Conservation (phyloP, 768 basidiomycete genomes). For the Amanita rubescens region DNA sequence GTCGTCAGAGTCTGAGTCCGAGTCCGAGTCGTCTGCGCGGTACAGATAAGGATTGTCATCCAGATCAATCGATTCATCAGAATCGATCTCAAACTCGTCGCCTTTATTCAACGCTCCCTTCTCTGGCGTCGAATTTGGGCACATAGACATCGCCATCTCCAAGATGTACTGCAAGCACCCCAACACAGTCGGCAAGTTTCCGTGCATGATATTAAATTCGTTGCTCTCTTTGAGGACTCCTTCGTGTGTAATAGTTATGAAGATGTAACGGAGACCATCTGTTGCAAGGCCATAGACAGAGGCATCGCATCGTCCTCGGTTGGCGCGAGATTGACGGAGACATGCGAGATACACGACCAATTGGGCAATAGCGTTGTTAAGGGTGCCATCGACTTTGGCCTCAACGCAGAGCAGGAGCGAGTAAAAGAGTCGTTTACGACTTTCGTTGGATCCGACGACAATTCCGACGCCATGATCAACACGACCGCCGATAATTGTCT, state of each 20-base stretch:
- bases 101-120: too few species aligned
- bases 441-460: background rate
- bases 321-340: too few species aligned
- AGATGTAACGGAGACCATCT: constrained; percentile 12
- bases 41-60: too few species aligned
- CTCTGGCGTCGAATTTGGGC: constrained; percentile 1
- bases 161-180: constrained; percentile 6
- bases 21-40: too few species aligned
- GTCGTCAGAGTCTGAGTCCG: too few species aligned
- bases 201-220: constrained; percentile 8
- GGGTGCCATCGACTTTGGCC: constrained; percentile 10
- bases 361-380: constrained; percentile 10
- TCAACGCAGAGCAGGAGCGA: constrained; percentile 13
- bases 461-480: constrained; percentile 1
- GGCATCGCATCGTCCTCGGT: constrained; percentile 10
- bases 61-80: too few species aligned
- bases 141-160: constrained; percentile 5
- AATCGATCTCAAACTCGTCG: too few species aligned
- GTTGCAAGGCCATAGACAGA: constrained; percentile 14
- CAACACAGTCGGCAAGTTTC: constrained; percentile 8
- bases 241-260: constrained; percentile 13
- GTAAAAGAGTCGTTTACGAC: constrained; percentile 8
- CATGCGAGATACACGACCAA: constrained; percentile 15
- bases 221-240: constrained; percentile 11
- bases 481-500: too few species aligned